Evolutionary conservation across 2,329 filamentous ascomycete species (phyloP).

Genomic region (Alternaria novae-zelandiae): DNA sequence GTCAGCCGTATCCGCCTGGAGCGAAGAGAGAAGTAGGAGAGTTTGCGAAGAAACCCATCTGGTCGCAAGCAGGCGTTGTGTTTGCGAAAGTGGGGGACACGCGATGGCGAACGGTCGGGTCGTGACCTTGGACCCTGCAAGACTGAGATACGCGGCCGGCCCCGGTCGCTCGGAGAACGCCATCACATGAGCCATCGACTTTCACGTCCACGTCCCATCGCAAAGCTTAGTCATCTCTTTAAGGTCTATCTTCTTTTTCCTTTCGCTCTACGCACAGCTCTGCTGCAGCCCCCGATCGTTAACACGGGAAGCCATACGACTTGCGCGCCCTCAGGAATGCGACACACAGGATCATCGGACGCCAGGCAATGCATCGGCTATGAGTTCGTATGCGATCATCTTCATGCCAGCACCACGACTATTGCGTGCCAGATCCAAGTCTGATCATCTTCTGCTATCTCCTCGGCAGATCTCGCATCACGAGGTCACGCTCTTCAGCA

Average conservation of each 20-base stretch:
- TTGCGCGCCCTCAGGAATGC: neutral
- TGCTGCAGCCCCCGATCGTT: neutral
- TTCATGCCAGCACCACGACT: neutral
- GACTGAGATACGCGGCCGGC: slow-evolving; percentile 25
- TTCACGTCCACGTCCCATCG: neutral
- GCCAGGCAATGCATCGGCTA: neutral
- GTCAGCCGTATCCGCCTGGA: slow-evolving; percentile 34
- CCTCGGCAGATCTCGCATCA: too few species aligned
- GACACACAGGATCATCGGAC: neutral
- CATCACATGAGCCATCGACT: slow-evolving; percentile 1
- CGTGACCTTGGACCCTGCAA: slow-evolving; percentile 6
- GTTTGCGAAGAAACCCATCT: slow-evolving; percentile 31
- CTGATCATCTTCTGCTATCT: neutral
- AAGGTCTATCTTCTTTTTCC: neutral
- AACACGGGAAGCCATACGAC: neutral
- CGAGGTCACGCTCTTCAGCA: neutral
- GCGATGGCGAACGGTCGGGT: slow-evolving; percentile 44
- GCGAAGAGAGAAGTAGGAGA: slow-evolving; percentile 5
- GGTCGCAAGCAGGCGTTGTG: slow-evolving; percentile 24
- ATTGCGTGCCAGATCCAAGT: neutral
- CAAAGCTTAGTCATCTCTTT: neutral
- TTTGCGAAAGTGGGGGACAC: slow-evolving; percentile 46
- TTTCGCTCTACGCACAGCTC: neutral
- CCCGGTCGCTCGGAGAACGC: slow-evolving; percentile 27
- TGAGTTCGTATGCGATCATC: neutral